A percentile compares a stretch with the other conserved stretches of the same genome.
Evolutionary conservation across 306 rosid genomes (phyloP).

Genomic region (Cyclanthera cordifolia): DNA sequence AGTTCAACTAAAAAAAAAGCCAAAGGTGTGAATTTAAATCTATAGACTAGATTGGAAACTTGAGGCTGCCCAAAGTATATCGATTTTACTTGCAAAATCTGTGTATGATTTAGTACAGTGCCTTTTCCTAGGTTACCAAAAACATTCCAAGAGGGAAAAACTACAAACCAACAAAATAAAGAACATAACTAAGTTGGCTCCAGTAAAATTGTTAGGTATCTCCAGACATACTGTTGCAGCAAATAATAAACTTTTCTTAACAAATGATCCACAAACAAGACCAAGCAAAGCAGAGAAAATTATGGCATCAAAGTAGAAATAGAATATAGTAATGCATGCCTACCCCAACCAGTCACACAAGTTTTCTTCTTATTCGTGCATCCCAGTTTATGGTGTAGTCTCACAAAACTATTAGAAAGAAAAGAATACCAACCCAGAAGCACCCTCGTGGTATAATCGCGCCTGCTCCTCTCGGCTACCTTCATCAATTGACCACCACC

Average conservation of each 20-base stretch:
- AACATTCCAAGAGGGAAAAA: no score
- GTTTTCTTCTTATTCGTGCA: not conserved
- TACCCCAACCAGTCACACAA: not conserved
- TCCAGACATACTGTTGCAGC: not conserved
- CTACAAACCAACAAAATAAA: no score
- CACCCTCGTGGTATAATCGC: constrained; percentile 61
- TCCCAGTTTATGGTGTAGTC: not conserved
- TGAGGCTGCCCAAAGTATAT: not conserved
- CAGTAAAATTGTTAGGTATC: not conserved
- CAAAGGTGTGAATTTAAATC: not conserved
- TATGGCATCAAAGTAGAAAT: not conserved
- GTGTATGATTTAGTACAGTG: no score
- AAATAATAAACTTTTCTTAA: not conserved
- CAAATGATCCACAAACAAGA: not conserved
- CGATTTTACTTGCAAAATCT: not conserved
- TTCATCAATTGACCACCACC: constrained; percentile 99
- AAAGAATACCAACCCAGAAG: constrained; percentile 56
- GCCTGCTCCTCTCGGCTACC: constrained; percentile 96
- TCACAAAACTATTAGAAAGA: constrained; percentile 1
- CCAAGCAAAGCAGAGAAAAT: not conserved
- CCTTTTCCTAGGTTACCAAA: not conserved
- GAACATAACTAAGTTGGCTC: not conserved
- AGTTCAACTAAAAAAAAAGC: not conserved
- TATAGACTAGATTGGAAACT: not conserved
- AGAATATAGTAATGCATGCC: not conserved